Base-by-base conservation (phyloP, 257 asterid species). In the Lithospermum erythrorhizon region DNA sequence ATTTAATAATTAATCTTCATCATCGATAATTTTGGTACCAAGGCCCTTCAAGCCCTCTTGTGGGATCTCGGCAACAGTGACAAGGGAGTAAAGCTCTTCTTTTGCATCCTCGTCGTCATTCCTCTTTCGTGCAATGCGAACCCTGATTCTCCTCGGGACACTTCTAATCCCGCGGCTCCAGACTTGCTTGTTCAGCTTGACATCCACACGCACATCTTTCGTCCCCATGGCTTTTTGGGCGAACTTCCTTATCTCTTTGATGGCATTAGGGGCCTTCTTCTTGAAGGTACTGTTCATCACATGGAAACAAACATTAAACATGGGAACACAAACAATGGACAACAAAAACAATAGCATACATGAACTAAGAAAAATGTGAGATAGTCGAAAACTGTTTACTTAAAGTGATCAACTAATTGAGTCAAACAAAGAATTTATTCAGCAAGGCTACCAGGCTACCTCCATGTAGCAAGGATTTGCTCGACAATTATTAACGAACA, bases 161-260 rank as follows among this genome's bases (percentile, higher is more conserved):
- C 89, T 77, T 30, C 85, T 64, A 55, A 82, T 82, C 22, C 89
- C 85, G 66, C 80, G 75, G 79, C 89, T 79, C 85, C 89, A 82
- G 57, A 82, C 57, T 29, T 77, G 63, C 75, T 82, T 82, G 89
- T 82, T 82, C 18, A 82, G 74, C 80, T 77, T 82, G 65, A 82
- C 81, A 17, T 79, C 85, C 23, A 81, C 81, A 57, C 82, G 74
- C 55, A 81, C 85, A 75, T 78, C 82, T 61, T 53, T 61, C 22
- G 87, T 81, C 22, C 87, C 82, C 87, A 78, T 81, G 9, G 84
- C 80, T 32, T 71, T 76, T 61, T 76, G 80, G 6, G 84, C 82
- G 20, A 78, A 81, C 63, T 66, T 81, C 30, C 87, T 65, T 72
- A 81, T 78, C 82, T 81, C 84, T 66, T 81, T 81, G 55, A 81